Conservation (phyloP, 805 yeast genomes). For the Yamadazyma ubonensis region DNA sequence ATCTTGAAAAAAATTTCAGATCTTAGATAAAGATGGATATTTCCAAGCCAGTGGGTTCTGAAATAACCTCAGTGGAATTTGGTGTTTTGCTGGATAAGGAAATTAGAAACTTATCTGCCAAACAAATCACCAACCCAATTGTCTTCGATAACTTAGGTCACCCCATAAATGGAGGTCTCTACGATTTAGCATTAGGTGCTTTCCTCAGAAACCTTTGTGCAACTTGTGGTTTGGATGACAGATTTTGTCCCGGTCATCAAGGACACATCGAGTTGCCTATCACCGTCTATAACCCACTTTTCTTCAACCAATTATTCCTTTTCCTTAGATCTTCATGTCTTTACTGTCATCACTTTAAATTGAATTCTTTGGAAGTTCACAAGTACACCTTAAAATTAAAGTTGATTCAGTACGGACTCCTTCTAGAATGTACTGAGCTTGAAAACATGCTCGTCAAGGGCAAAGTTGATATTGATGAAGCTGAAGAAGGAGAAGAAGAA, state of each 20-base stretch:
- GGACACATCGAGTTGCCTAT: constrained; percentile 97
- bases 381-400: constrained; percentile 73
- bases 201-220: constrained; percentile 84
- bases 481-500: constrained; percentile 50
- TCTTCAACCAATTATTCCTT: constrained; percentile 87
- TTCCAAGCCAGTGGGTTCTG: constrained; percentile 94
- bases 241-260: constrained; percentile 95
- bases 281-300: constrained; percentile 92
- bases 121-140: constrained; percentile 91
- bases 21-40: constrained; percentile 68
- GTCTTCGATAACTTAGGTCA: constrained; percentile 97
- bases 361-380: constrained; percentile 69
- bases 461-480: constrained; percentile 36
- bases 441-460: constrained; percentile 57
- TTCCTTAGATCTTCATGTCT: constrained; percentile 83
- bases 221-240: constrained; percentile 94
- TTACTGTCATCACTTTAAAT: constrained; percentile 83
- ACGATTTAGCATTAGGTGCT: constrained; percentile 95
- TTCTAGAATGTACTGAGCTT: constrained; percentile 71
- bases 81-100: constrained; percentile 80
- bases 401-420: constrained; percentile 83
- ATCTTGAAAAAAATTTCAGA: constrained; percentile 11
- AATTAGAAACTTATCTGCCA: constrained; percentile 83
- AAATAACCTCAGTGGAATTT: constrained; percentile 89
- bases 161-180: constrained; percentile 90